These are phyloP conservation scores for Oldenlandia corymbosa DNA, from an alignment of 257 asterid genomes.

Conservation along the genomic window DNA sequence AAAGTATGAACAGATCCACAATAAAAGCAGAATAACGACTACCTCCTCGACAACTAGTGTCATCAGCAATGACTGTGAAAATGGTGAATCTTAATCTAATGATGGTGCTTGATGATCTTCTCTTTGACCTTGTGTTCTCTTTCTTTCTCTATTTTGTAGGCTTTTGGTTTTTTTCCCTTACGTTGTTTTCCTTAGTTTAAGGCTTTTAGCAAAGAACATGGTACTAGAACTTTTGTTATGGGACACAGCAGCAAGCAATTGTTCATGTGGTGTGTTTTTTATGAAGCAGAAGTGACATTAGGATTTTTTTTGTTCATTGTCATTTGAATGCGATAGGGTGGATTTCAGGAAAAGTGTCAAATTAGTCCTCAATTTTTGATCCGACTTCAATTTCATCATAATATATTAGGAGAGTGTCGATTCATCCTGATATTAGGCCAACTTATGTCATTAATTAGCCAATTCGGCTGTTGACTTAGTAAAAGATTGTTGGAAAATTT, in stretches of 20 bases:
- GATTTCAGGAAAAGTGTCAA: no score
- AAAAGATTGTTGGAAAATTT: no score
- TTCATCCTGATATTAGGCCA: no score
- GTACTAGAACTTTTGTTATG: slow-evolving; percentile 6
- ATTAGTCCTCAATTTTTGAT: no score
- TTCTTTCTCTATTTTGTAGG: not conserved
- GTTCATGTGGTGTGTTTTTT: not conserved
- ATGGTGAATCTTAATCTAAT: slow-evolving; percentile 14
- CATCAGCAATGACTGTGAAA: slow-evolving; percentile 13
- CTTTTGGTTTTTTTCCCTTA: not conserved
- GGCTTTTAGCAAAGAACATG: not conserved
- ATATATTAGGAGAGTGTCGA: no score
- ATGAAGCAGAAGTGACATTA: not conserved
- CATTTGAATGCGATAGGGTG: not conserved
- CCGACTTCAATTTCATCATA: no score
- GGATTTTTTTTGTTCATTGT: slow-evolving; percentile 1
- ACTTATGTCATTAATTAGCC: no score
- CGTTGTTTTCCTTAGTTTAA: not conserved
- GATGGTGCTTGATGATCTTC: slow-evolving; percentile 19
- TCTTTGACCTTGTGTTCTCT: not conserved
- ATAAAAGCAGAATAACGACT: not conserved
- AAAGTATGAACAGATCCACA: slow-evolving; percentile 15
- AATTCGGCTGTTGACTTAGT: no score
- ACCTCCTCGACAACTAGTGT: slow-evolving; percentile 14
- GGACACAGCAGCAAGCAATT: not conserved